Base-by-base conservation (phyloP, 2,329 filamentous ascomycete genomes). In the Fusarium illudens region DNA sequence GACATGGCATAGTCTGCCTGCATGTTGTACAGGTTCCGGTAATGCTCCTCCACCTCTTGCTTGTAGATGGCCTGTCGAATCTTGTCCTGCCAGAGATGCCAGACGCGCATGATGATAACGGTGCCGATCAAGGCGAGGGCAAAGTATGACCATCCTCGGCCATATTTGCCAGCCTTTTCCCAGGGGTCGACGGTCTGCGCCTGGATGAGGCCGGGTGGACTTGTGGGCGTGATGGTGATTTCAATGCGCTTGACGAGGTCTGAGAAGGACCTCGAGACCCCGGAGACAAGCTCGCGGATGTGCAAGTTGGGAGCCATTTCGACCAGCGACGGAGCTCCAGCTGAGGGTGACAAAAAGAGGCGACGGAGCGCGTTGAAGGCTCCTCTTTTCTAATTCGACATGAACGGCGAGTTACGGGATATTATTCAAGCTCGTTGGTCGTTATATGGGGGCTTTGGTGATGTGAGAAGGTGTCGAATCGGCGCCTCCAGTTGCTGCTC, bases 1-100 rank as follows among this genome's bases (percentile, higher is more conserved):
- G 82, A 78, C 61, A 81, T 77, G 54, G 80, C 80, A 69, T 82
- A 82, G 20, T 84, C 81, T 33, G 83, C 79, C 51, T 87, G 83
- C 57, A 84, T 73, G 75, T 77, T 83, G 77, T 89, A 85, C 48
- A 86, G 68, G 52, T 83, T 77, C 61, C 77, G 86, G 76, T 87
- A 89, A 72, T 90, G 86, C 72, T 89, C 85, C 75, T 92, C 85
- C 72, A 92, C 85, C 76, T 93, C 89, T 75, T 96, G 90, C 81
- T 96, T 95, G 81, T 96, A 92, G 63, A 96, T 88, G 66, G 93
- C 94, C 71, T 94, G 92, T 70, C 94, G 89, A 70, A 97, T 93
- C 81, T 96, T 96, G 82, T 97, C 94, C 72, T 94, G 93, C 90
- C 93, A 97, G 71, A 91, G 90, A 79, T 97, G 92, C 84, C 94